Evolutionary conservation across 2,329 filamentous ascomycete species (phyloP).

Genomic region (Ascochyta fabae): DNA sequence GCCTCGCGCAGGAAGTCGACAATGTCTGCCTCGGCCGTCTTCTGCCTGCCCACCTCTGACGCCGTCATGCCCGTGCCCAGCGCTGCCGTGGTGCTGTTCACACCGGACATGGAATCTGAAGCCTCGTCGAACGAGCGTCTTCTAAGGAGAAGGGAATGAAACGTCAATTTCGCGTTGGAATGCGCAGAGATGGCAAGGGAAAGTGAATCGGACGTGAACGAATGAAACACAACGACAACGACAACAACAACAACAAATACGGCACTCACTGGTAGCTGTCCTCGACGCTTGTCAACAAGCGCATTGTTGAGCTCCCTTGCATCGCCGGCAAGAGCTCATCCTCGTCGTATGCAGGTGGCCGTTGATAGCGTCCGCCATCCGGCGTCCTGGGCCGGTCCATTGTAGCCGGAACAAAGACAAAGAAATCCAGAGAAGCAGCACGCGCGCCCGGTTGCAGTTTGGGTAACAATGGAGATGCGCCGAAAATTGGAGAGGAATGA

Average conservation of each 20-base stretch:
- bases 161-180: constrained; percentile 24
- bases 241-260: neutral
- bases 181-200: constrained; percentile 12
- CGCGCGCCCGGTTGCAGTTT: neutral
- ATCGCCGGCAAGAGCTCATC: constrained; percentile 42
- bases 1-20: constrained; percentile 55
- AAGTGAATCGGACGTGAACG: neutral
- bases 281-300: constrained; percentile 57
- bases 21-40: constrained; percentile 48
- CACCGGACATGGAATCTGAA: constrained; percentile 41
- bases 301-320: constrained; percentile 56
- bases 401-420: constrained; percentile 1
- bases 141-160: constrained; percentile 30
- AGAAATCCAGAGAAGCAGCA: neutral
- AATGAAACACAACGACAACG: no score
- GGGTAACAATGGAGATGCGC: constrained; percentile 17
- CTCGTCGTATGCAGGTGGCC: constrained; percentile 56
- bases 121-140: constrained; percentile 39
- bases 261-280: constrained; percentile 52
- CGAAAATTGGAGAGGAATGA: constrained; percentile 26
- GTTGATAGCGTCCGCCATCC: constrained; percentile 45
- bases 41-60: constrained; percentile 40
- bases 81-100: constrained; percentile 43
- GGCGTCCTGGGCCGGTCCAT: constrained; percentile 47
- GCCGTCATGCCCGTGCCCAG: constrained; percentile 37